A percentile compares a stretch with the other conserved stretches of the same genome.
phyloP scores from a whole-genome alignment of 768 basidiomycete genomes.

The Postia placenta region DNA sequence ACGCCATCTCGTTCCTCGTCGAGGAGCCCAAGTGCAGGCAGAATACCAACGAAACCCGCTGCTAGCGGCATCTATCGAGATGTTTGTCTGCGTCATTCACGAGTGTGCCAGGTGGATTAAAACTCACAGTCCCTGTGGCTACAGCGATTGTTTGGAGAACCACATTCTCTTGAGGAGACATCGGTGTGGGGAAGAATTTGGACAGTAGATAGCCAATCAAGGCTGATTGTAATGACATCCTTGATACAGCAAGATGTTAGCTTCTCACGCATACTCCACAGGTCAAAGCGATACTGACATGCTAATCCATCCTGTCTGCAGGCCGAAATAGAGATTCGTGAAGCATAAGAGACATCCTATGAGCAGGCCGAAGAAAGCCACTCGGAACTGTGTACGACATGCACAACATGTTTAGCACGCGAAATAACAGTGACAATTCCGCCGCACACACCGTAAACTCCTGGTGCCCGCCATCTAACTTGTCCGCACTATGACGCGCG shows the following conservation, averaged over 20 bases:
- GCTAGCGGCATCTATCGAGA: constrained; percentile 69
- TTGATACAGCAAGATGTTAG: constrained; percentile 20
- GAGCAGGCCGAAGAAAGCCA: constrained; percentile 70
- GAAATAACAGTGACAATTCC: neutral
- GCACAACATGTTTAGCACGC: too few species aligned
- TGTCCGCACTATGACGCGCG: constrained; percentile 5
- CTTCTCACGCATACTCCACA: neutral
- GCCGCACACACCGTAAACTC: constrained; percentile 16
- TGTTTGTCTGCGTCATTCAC: too few species aligned
- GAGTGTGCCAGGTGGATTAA: neutral
- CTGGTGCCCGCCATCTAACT: constrained; percentile 9
- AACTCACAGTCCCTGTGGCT: constrained; percentile 68
- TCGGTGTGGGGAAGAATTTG: constrained; percentile 58
- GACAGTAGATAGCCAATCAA: constrained; percentile 88
- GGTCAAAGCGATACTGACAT: constrained; percentile 46
- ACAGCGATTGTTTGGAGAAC: constrained; percentile 95
- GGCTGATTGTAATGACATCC: constrained; percentile 96
- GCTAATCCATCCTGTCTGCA: constrained; percentile 88
- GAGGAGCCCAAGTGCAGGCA: constrained; percentile 85
- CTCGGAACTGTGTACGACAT: constrained; percentile 35
- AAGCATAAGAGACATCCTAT: constrained; percentile 89
- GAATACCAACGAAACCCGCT: constrained; percentile 86
- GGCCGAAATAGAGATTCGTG: constrained; percentile 84
- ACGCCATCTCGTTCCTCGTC: constrained; percentile 69
- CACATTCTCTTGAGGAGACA: constrained; percentile 90